Percentiles rank a stretch among this genome's conserved stretches.
These are phyloP conservation scores for Boletellus emodensis DNA, from an alignment of 768 basidiomycete genomes.

Conservation along the genomic window DNA sequence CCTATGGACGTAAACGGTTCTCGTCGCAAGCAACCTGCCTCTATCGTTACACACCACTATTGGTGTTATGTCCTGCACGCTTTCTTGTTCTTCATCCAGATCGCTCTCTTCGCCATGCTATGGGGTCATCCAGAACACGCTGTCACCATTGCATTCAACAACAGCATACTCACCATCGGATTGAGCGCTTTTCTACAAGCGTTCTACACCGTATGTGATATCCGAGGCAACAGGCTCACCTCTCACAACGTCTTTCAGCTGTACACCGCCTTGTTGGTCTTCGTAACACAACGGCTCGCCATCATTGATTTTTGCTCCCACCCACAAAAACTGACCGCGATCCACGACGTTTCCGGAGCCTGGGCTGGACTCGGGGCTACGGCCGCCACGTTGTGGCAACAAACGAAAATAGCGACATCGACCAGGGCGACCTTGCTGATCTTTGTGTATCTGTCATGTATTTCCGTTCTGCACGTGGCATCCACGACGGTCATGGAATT, in stretches of 20 bases:
- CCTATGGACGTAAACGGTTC: too few species aligned
- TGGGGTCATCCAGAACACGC: not conserved
- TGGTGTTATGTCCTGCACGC: not conserved
- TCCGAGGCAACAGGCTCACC: too few species aligned
- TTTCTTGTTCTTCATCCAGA: not conserved
- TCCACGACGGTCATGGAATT: not conserved
- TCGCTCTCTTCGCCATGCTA: not conserved
- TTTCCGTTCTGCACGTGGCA: not conserved
- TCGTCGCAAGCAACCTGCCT: not conserved
- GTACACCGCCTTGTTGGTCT: not conserved
- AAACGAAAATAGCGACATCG: not conserved
- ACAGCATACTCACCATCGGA: not conserved
- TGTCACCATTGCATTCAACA: not conserved
- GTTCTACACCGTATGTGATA: not conserved
- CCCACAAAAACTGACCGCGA: not conserved
- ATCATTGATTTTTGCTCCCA: not conserved
- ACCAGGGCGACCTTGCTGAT: not conserved
- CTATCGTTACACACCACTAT: not conserved
- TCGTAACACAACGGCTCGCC: not conserved
- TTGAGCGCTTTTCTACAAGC: not conserved
- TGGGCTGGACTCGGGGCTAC: not conserved
- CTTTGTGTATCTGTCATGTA: not conserved
- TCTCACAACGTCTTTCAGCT: not conserved
- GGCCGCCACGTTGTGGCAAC: not conserved
- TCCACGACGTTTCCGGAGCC: not conserved